Conservation (phyloP, 108 stramenopile species). For the Mediolabrus comicus region DNA sequence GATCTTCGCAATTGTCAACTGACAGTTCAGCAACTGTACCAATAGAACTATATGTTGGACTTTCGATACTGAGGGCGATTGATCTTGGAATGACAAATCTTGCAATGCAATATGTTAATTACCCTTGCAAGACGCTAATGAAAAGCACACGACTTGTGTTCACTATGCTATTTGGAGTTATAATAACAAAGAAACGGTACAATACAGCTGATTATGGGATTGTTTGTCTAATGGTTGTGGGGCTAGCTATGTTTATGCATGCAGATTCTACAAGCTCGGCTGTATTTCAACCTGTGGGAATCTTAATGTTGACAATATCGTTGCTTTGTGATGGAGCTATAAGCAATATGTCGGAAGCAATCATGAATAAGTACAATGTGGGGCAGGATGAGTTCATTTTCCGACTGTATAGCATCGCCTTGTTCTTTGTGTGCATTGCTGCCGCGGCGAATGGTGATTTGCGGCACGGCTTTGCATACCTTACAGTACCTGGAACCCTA, state of each 20-base stretch:
- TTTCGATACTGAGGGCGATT: slow-evolving; percentile 77
- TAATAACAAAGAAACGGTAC: slow-evolving; percentile 71
- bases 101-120: slow-evolving; percentile 91
- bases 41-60: slow-evolving; percentile 64
- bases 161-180: slow-evolving; percentile 88
- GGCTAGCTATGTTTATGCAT: slow-evolving; percentile 86
- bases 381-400: slow-evolving; percentile 93
- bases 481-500: slow-evolving; percentile 73
- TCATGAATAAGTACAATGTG: slow-evolving; percentile 82
- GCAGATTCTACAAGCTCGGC: slow-evolving; percentile 81
- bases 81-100: slow-evolving; percentile 88
- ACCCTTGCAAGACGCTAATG: slow-evolving; percentile 91
- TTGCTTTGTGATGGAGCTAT: slow-evolving; percentile 84
- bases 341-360: slow-evolving; percentile 77
- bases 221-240: slow-evolving; percentile 80
- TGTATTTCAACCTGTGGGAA: slow-evolving; percentile 77
- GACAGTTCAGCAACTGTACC: slow-evolving; percentile 46
- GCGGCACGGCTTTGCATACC: slow-evolving; percentile 60
- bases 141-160: slow-evolving; percentile 82
- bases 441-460: slow-evolving; percentile 74
- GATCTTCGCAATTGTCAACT: slow-evolving; percentile 7
- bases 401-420: slow-evolving; percentile 79
- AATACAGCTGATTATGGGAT: slow-evolving; percentile 65
- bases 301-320: slow-evolving; percentile 81
- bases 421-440: slow-evolving; percentile 72